phyloP scores from a whole-genome alignment of 805 yeast species.

The Sugiyamaella lignohabitans region DNA sequence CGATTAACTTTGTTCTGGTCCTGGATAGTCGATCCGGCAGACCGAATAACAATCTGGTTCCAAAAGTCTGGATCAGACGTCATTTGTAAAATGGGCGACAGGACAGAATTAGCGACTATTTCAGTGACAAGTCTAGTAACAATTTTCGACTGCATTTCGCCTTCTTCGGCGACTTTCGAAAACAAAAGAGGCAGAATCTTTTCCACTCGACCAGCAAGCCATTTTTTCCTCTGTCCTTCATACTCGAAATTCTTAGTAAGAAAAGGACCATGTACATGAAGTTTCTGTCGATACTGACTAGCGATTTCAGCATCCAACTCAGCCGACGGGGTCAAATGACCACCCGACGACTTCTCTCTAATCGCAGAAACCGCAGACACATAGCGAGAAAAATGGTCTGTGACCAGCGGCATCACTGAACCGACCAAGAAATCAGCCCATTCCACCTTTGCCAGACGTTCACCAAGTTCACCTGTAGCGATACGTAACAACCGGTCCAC shows the following conservation, averaged over 20 bases:
- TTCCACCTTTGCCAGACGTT: constrained; percentile 42
- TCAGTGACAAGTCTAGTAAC: constrained; percentile 53
- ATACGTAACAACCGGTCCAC: constrained; percentile 40
- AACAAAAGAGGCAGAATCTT: constrained; percentile 45
- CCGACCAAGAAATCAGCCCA: constrained; percentile 51
- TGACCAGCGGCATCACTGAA: constrained; percentile 55
- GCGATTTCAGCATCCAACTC: constrained; percentile 41
- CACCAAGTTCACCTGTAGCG: constrained; percentile 39
- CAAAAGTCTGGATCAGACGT: constrained; percentile 69
- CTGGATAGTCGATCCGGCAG: constrained; percentile 57
- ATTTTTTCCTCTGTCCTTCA: constrained; percentile 40
- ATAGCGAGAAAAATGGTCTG: constrained; percentile 55
- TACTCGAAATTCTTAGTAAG: constrained; percentile 31
- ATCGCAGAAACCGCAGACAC: constrained; percentile 36
- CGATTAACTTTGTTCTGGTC: constrained; percentile 70
- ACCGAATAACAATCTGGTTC: constrained; percentile 56
- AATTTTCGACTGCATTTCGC: constrained; percentile 36
- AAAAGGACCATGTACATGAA: constrained; percentile 40
- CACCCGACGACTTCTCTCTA: constrained; percentile 23
- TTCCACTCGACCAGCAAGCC: constrained; percentile 41
- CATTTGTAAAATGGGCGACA: constrained; percentile 46
- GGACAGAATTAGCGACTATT: constrained; percentile 50
- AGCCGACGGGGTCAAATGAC: constrained; percentile 29
- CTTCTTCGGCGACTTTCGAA: constrained; percentile 24
- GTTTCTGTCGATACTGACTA: constrained; percentile 42